A percentile compares a stretch with the other conserved stretches of the same genome.
Conservation (phyloP, 2,329 filamentous ascomycete species). For the Fusarium torreyae region DNA sequence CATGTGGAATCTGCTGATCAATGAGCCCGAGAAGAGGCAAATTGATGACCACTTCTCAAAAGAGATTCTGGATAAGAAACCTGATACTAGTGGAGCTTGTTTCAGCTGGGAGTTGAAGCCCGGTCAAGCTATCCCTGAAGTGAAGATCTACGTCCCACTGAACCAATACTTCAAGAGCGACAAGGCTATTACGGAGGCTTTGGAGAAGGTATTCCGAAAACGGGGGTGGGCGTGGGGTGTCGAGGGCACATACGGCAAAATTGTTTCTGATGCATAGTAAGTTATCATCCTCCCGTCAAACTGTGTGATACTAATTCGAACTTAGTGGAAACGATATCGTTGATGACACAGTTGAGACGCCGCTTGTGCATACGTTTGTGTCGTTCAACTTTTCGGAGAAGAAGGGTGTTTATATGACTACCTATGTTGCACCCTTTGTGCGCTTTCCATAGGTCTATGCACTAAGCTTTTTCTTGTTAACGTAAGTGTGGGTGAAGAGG, state of each 20-base stretch:
- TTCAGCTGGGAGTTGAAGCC: conserved; percentile 50
- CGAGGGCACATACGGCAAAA: conserved; percentile 29
- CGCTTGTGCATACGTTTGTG: conserved; percentile 28
- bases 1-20: conserved; percentile 49
- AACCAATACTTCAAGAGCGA: conserved; percentile 44
- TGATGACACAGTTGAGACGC: conserved; percentile 6
- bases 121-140: conserved; percentile 41
- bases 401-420: conserved; percentile 34
- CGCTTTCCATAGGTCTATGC: conserved; percentile 3
- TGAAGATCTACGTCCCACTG: conserved; percentile 50
- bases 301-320: neutral
- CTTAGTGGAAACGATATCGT: conserved; percentile 17
- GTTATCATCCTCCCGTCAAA: neutral
- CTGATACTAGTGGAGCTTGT: conserved; percentile 42
- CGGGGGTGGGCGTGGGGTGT: conserved; percentile 33
- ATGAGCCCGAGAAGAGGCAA: conserved; percentile 40
- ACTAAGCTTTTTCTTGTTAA: too few relatives aligned
- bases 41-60: conserved; percentile 29
- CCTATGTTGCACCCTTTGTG: conserved; percentile 31
- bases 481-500: too few relatives aligned
- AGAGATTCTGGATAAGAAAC: conserved; percentile 18
- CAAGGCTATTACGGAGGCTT: conserved; percentile 14
- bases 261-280: conserved; percentile 28
- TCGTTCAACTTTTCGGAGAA: conserved; percentile 32
- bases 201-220: conserved; percentile 33